Evolutionary conservation across 352 stramenopile species (phyloP).

Genomic region (Thalassiosira hispida): DNA sequence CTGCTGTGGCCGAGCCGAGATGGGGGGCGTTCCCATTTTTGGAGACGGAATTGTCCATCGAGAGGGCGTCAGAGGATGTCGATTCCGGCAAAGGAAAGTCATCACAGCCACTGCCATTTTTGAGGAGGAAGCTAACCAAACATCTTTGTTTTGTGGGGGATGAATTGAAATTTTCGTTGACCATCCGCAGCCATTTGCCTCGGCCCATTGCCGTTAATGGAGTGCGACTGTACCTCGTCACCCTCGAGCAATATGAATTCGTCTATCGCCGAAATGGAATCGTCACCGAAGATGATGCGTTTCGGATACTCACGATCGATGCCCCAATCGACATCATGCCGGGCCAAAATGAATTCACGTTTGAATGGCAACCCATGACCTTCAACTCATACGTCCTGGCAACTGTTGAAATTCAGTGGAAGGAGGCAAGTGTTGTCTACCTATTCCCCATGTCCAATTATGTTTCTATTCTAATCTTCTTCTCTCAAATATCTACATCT

Average conservation of each 20-base stretch:
- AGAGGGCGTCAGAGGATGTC: conserved; percentile 26
- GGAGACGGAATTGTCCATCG: conserved; percentile 53
- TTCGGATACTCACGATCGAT: conserved; percentile 58
- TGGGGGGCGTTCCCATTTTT: conserved; percentile 69
- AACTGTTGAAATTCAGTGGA: conserved; percentile 75
- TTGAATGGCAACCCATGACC: conserved; percentile 67
- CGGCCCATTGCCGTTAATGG: conserved; percentile 64
- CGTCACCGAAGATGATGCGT: conserved; percentile 63
- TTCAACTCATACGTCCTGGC: conserved; percentile 69
- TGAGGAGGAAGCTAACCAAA: conserved; percentile 68
- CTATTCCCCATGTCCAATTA: too few species aligned
- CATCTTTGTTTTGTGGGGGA: conserved; percentile 70
- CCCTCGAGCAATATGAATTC: conserved; percentile 58
- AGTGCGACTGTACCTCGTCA: conserved; percentile 67
- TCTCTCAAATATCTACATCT: too few species aligned
- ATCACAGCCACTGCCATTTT: conserved; percentile 47
- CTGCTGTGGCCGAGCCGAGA: conserved; percentile 50
- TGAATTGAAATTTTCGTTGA: conserved; percentile 54
- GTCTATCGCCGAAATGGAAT: conserved; percentile 54
- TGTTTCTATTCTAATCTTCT: too few species aligned
- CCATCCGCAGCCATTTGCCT: conserved; percentile 67
- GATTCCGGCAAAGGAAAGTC: too few species aligned
- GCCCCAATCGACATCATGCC: conserved; percentile 55
- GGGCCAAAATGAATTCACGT: conserved; percentile 62
- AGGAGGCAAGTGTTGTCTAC: too few species aligned